phyloP scores from a whole-genome alignment of 768 basidiomycete species.

The Russula foetens region DNA sequence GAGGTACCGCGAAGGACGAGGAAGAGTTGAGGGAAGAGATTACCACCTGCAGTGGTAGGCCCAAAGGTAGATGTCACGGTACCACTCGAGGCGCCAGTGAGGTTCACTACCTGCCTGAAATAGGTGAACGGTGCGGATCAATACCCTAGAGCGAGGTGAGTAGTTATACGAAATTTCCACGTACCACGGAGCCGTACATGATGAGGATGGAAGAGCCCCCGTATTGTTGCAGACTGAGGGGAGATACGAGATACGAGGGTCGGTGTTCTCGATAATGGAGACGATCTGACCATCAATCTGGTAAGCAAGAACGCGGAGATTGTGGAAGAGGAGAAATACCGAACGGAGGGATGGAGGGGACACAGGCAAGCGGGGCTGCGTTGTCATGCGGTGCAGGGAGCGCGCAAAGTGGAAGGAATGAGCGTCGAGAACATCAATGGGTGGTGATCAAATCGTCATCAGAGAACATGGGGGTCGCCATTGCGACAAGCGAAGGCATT shows the following conservation, averaged over 20 bases:
- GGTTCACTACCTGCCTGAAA: slow-evolving; percentile 15
- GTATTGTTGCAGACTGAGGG: slow-evolving; percentile 17
- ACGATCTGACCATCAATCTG: background rate
- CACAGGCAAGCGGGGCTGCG: background rate
- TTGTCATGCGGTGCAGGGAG: slow-evolving; percentile 13
- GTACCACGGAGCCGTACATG: slow-evolving; percentile 11
- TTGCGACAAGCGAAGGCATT: slow-evolving; percentile 11
- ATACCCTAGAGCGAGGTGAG: background rate
- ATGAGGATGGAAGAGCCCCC: background rate
- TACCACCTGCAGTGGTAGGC: background rate
- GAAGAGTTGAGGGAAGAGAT: slow-evolving; percentile 20
- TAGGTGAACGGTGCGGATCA: slow-evolving; percentile 1
- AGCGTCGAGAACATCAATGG: slow-evolving; percentile 6
- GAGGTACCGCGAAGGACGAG: slow-evolving; percentile 20
- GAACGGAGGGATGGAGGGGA: background rate
- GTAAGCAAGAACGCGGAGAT: background rate
- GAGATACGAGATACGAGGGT: slow-evolving; percentile 17
- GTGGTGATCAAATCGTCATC: slow-evolving; percentile 3
- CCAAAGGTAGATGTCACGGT: slow-evolving; percentile 20
- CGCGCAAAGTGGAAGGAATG: background rate
- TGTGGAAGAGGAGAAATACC: background rate
- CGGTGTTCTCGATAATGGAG: slow-evolving; percentile 12
- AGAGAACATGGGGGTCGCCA: slow-evolving; percentile 6
- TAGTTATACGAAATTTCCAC: background rate
- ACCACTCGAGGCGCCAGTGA: slow-evolving; percentile 15